Conservation (phyloP, 163 green algal species). For the Smithsoniella earleae region DNA sequence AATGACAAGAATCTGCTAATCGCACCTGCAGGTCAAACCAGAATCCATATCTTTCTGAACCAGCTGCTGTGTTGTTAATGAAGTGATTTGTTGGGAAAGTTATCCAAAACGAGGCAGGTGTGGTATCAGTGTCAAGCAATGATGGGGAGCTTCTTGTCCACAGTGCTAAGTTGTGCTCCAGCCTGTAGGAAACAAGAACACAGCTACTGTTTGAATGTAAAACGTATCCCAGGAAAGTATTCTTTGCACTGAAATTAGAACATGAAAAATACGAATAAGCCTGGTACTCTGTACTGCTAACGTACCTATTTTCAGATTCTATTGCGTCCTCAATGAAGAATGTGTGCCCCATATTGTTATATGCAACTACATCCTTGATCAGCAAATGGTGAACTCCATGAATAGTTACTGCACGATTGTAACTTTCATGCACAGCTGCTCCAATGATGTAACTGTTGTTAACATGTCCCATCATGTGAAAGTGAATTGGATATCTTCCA, state of each 20-base stretch:
- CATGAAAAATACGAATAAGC: too few species aligned
- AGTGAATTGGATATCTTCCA: conserved; percentile 53
- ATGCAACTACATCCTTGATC: conserved; percentile 45
- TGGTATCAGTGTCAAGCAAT: conserved; percentile 53
- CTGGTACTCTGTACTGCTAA: too few species aligned
- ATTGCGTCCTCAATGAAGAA: conserved; percentile 57
- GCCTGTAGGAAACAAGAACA: too few species aligned
- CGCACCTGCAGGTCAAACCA: conserved; percentile 40
- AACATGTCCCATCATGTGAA: conserved; percentile 42
- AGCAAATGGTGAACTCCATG: conserved; percentile 36
- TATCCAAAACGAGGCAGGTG: conserved; percentile 62
- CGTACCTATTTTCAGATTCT: conserved; percentile 48
- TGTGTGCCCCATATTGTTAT: conserved; percentile 42
- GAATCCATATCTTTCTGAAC: conserved; percentile 45
- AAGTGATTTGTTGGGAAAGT: conserved; percentile 57
- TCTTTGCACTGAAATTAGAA: too few species aligned
- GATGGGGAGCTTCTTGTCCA: conserved; percentile 39
- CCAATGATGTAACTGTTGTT: conserved; percentile 28
- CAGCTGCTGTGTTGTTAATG: conserved; percentile 44
- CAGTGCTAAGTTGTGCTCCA: conserved; percentile 51
- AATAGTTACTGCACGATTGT: conserved; percentile 39
- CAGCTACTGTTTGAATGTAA: too few species aligned
- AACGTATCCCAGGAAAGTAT: too few species aligned
- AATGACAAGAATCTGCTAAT: neutral
- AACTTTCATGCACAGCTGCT: conserved; percentile 34